Evolutionary conservation across 2,329 filamentous ascomycete species (phyloP).

Genomic region (Ophiostoma sp.): DNA sequence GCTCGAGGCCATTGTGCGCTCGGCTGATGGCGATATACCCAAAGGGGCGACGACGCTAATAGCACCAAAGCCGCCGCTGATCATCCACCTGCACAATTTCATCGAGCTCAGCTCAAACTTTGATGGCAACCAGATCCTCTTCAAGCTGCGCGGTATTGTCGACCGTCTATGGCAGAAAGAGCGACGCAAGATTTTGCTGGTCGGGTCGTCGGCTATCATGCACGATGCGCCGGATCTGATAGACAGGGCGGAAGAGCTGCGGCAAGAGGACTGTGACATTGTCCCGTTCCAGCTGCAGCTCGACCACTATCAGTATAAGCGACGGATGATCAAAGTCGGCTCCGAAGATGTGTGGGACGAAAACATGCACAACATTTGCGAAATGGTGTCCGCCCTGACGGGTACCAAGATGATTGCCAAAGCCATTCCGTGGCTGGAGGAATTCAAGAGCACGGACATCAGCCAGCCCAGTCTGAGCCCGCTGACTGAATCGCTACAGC

Average conservation of each 20-base stretch:
- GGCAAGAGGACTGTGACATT: conserved; percentile 32
- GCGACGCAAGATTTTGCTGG: conserved; percentile 66
- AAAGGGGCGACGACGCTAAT: not conserved
- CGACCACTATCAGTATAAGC: conserved; percentile 12
- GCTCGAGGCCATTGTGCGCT: conserved; percentile 51
- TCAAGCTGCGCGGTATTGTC: conserved; percentile 63
- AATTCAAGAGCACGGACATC: not conserved
- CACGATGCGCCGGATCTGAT: conserved; percentile 34
- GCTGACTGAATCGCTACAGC: not conserved
- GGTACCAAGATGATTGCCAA: conserved; percentile 6
- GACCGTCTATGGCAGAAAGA: conserved; percentile 62
- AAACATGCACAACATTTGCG: conserved; percentile 44
- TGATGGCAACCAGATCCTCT: conserved; percentile 64
- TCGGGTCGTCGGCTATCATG: conserved; percentile 64
- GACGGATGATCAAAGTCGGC: conserved; percentile 24
- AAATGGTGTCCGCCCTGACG: conserved; percentile 41
- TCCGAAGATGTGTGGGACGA: conserved; percentile 40
- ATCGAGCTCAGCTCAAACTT: conserved; percentile 66
- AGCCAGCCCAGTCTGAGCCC: not conserved
- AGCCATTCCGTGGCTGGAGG: not conserved
- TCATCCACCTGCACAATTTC: conserved; percentile 77
- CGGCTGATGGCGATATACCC: conserved; percentile 35
- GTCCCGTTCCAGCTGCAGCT: conserved; percentile 30
- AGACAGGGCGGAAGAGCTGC: conserved; percentile 32
- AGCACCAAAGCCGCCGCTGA: conserved; percentile 39